Conservation (phyloP, 192 early-diverging fungal species). For the Spizellomyces sp. region DNA sequence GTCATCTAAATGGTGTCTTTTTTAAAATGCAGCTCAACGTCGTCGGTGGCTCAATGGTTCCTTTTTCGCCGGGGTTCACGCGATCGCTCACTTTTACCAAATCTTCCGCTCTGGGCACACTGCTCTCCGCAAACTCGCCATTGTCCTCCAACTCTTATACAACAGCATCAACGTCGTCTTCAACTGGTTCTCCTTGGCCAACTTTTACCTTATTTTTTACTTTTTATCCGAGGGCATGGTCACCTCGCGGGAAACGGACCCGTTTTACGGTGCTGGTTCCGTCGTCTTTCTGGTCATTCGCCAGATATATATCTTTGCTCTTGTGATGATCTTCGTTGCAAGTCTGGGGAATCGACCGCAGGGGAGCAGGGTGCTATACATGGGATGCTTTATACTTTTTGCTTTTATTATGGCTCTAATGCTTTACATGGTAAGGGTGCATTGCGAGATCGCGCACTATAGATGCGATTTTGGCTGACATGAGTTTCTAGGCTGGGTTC, state of each 20-base stretch:
- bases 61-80: slow-evolving; percentile 80
- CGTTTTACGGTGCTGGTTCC: slow-evolving; percentile 50
- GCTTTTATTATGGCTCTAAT: slow-evolving; percentile 47
- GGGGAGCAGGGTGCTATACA: slow-evolving; percentile 45
- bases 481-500: slow-evolving; percentile 34
- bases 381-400: slow-evolving; percentile 48
- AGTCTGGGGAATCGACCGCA: slow-evolving; percentile 60
- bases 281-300: slow-evolving; percentile 38
- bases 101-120: slow-evolving; percentile 73
- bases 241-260: slow-evolving; percentile 46
- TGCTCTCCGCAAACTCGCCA: slow-evolving; percentile 57
- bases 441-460: neutral
- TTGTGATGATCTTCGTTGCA: slow-evolving; percentile 52
- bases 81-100: slow-evolving; percentile 66
- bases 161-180: slow-evolving; percentile 65
- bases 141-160: slow-evolving; percentile 70
- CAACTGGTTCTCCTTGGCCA: slow-evolving; percentile 76
- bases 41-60: slow-evolving; percentile 85
- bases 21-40: slow-evolving; percentile 49
- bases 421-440: slow-evolving; percentile 44
- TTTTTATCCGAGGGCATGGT: slow-evolving; percentile 41
- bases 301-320: slow-evolving; percentile 46
- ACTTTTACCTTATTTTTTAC: slow-evolving; percentile 63
- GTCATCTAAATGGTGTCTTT: neutral
- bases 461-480: neutral